Base-by-base conservation (phyloP, 108 stramenopile genomes). In the Stephanodiscus minutulus region DNA sequence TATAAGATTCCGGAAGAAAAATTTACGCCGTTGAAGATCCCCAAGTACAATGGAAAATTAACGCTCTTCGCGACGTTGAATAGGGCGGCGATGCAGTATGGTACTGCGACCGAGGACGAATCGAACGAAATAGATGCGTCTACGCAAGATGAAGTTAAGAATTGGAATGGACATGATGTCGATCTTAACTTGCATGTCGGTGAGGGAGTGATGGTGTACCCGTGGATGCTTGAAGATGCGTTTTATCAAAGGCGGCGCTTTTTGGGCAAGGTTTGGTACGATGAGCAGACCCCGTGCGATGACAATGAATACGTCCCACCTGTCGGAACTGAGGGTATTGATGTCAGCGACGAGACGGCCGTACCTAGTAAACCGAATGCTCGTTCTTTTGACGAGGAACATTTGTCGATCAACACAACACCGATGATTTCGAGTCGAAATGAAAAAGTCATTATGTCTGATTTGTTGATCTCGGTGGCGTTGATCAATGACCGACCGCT, bases 191-290 rank as follows among this genome's bases (percentile, higher is more conserved):
- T 62, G 61, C 61, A 62, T 11, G 61, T 62, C 10, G 61, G 61
- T 1, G 61, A 62, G 61, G 61, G 33, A 22, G 61, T 62, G 13
- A 37, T 62, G 2, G 15, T 31, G 2, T 62, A 62, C 37, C 61
- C 61, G 21, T 62, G 61, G 61, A 33, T 62, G 36, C 33, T 37
- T 2, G 61, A 62, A 5, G 61, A 62, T 24, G 33, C 37, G 35
- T 62, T 62, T 43, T 62, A 62, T 7, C 5, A 62, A 1, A 62
- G 35, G 61, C 61, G 61, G 4, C 36, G 61, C 17, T 62, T 62
- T 43, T 62, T 62, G 61, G 61, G 61, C 1, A 62, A 62, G 61
- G 37, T 62, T 62, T 62, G 61, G 61, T 62, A 62, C 7, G 29
- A 37, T 21, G 61, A 29, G 7, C 17, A 43, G 33, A 62, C 37